These are phyloP conservation scores for Penicillium pancosmium DNA, from an alignment of 495 filamentous ascomycete species.

Conservation along the genomic window DNA sequence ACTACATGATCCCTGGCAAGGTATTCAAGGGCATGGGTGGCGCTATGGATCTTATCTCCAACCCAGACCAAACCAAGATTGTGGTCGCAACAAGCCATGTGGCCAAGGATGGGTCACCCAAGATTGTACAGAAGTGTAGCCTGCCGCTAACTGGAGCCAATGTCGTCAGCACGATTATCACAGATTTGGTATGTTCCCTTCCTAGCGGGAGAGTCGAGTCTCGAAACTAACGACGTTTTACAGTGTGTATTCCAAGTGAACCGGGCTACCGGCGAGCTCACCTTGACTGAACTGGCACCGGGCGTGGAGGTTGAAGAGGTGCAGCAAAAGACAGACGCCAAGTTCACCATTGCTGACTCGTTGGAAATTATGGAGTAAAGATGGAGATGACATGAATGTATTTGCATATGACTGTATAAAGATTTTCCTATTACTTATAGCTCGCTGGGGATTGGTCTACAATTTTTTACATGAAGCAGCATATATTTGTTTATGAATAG, in stretches of 20 bases:
- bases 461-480: not conserved
- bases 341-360: slow-evolving; percentile 70
- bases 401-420: not conserved
- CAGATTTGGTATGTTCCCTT: slow-evolving; percentile 68
- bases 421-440: not conserved
- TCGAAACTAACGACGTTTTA: not conserved
- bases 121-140: slow-evolving; percentile 83
- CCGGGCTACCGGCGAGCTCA: slow-evolving; percentile 69
- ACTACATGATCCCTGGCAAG: slow-evolving; percentile 92
- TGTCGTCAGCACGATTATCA: slow-evolving; percentile 90
- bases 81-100: slow-evolving; percentile 93
- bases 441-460: not conserved
- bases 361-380: slow-evolving; percentile 74
- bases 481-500: not conserved
- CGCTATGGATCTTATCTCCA: slow-evolving; percentile 92
- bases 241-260: slow-evolving; percentile 86
- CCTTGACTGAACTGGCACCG: slow-evolving; percentile 80
- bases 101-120: slow-evolving; percentile 83
- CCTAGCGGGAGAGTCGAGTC: not conserved
- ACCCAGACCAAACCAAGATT: slow-evolving; percentile 83
- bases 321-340: slow-evolving; percentile 79
- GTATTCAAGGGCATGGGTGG: slow-evolving; percentile 90
- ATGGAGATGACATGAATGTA: not conserved
- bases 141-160: slow-evolving; percentile 84
- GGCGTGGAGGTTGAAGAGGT: slow-evolving; percentile 86